A percentile compares a stretch with the other conserved stretches of the same genome.
Conservation (phyloP, 208 protist genomes). For the Phytomonas sp. region DNA sequence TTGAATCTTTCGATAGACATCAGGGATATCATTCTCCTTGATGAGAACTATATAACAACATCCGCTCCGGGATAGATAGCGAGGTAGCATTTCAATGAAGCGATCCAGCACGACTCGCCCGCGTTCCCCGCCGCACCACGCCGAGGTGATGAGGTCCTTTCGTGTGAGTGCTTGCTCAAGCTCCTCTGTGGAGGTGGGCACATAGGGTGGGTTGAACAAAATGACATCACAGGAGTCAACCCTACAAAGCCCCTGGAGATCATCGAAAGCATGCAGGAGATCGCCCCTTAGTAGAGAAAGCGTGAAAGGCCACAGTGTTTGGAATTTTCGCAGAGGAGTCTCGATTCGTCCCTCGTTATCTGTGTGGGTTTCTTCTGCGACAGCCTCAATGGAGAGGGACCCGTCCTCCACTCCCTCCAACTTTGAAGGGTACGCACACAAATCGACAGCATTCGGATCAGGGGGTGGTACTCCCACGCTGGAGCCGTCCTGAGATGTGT, state of each 20-base stretch:
- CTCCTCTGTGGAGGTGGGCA: slow-evolving; percentile 77
- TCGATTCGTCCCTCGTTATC: not conserved
- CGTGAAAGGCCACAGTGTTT: not conserved
- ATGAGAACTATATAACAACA: slow-evolving; percentile 73
- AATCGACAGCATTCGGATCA: not conserved
- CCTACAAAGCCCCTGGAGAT: not conserved
- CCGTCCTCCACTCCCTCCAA: not conserved
- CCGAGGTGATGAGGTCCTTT: slow-evolving; percentile 31
- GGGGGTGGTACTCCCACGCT: not conserved
- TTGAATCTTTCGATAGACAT: slow-evolving; percentile 35
- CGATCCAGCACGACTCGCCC: slow-evolving; percentile 79
- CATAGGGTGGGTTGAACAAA: slow-evolving; percentile 87
- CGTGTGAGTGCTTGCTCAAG: slow-evolving; percentile 38
- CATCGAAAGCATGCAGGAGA: slow-evolving; percentile 12
- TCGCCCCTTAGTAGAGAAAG: slow-evolving; percentile 16
- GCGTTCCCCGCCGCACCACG: slow-evolving; percentile 79
- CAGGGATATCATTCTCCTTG: slow-evolving; percentile 65
- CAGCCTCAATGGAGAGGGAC: not conserved
- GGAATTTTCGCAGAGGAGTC: not conserved
- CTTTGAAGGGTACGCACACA: not conserved
- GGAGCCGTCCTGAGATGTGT: not conserved
- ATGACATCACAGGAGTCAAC: slow-evolving; percentile 37
- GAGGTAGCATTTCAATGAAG: slow-evolving; percentile 56
- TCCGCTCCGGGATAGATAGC: slow-evolving; percentile 27
- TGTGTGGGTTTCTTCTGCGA: not conserved